Percentiles rank a stretch among this genome's conserved stretches.
Evolutionary conservation across 495 filamentous ascomycete genomes (phyloP).

Genomic region (Xylaria venustula): DNA sequence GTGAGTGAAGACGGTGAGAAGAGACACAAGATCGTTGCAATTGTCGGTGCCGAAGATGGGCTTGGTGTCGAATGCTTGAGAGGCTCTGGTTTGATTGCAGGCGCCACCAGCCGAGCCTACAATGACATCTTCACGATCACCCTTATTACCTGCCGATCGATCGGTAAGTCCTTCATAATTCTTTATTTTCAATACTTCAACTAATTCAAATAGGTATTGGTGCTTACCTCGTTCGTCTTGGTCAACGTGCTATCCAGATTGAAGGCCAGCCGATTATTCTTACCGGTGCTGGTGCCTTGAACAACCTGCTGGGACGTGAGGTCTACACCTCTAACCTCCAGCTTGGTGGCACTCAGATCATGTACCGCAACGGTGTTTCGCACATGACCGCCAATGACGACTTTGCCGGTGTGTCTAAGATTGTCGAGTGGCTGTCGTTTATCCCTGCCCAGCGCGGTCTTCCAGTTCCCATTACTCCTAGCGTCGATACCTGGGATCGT

Average conservation of each 20-base stretch:
- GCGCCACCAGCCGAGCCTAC: slow-evolving; percentile 94
- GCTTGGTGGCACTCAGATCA: slow-evolving; percentile 98
- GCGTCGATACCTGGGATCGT: slow-evolving; percentile 88
- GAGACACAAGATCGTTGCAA: slow-evolving; percentile 89
- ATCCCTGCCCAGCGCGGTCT: slow-evolving; percentile 90
- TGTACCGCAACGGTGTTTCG: slow-evolving; percentile 99
- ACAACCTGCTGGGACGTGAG: slow-evolving; percentile 96
- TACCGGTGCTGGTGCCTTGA: slow-evolving; percentile 94
- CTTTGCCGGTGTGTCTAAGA: slow-evolving; percentile 96
- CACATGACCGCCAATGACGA: slow-evolving; percentile 98
- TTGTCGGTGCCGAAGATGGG: slow-evolving; percentile 92
- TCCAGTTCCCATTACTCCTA: slow-evolving; percentile 82
- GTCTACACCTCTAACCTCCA: slow-evolving; percentile 99
- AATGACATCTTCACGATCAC: slow-evolving; percentile 99
- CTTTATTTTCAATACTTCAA: background rate
- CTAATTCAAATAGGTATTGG: slow-evolving; percentile 68
- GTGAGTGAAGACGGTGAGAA: slow-evolving; percentile 84
- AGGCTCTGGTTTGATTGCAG: slow-evolving; percentile 96
- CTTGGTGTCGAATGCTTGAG: slow-evolving; percentile 96
- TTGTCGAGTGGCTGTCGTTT: slow-evolving; percentile 95
- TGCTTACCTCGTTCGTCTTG: slow-evolving; percentile 95
- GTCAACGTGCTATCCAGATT: slow-evolving; percentile 97
- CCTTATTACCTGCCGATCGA: slow-evolving; percentile 94
- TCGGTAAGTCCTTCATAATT: slow-evolving; percentile 54
- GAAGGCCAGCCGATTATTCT: slow-evolving; percentile 99